Evolutionary conservation across 2,329 filamentous ascomycete species (phyloP).

Genomic region (Pestalotiopsis sp.): DNA sequence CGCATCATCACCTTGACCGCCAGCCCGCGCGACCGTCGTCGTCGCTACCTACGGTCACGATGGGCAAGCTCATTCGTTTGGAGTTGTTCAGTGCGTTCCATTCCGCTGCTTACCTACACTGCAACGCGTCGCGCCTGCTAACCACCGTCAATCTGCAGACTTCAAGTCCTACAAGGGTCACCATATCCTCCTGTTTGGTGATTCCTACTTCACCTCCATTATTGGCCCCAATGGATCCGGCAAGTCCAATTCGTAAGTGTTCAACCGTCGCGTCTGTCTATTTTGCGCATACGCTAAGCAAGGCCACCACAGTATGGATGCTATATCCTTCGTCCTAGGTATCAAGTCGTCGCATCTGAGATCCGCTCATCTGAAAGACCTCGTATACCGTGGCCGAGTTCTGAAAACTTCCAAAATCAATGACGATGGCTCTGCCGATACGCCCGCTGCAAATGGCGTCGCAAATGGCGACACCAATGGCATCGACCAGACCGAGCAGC

Average conservation of each 20-base stretch:
- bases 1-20: background rate
- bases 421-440: constrained; percentile 77
- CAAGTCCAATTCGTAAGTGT: constrained; percentile 90
- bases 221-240: constrained; percentile 99
- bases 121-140: constrained; percentile 7
- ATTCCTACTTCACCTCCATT: constrained; percentile 98
- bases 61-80: constrained; percentile 95
- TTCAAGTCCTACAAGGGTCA: constrained; percentile 99
- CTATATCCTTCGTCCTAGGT: constrained; percentile 97
- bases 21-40: background rate
- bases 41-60: constrained; percentile 48
- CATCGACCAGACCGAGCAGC: constrained; percentile 59
- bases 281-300: background rate
- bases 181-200: constrained; percentile 90
- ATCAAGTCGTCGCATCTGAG: constrained; percentile 98
- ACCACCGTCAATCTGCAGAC: constrained; percentile 55
- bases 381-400: constrained; percentile 94
- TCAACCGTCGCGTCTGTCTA: background rate
- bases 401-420: constrained; percentile 92
- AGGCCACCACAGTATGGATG: constrained; percentile 78
- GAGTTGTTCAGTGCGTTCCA: constrained; percentile 81
- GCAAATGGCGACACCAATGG: constrained; percentile 63
- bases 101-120: constrained; percentile 15
- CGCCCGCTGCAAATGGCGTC: constrained; percentile 59
- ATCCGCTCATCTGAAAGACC: constrained; percentile 88